A percentile compares a stretch with the other conserved stretches of the same genome.
Conservation (phyloP, 2,329 filamentous ascomycete genomes). For the Trichoderma cornu-damae region DNA sequence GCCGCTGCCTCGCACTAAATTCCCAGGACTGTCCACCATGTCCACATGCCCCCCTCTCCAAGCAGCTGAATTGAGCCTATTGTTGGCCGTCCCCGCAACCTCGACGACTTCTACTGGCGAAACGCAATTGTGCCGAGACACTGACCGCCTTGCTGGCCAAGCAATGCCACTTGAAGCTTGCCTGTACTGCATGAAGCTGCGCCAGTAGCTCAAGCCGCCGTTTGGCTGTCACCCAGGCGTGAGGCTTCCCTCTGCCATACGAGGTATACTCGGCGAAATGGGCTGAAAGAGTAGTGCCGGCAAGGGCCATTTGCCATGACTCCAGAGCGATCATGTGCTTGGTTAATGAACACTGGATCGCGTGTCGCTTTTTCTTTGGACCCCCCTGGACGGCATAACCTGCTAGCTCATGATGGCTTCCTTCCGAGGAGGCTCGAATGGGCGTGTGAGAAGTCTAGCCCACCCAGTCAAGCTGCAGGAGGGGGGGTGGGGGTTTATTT, state of each 20-base stretch:
- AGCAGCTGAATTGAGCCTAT: slow-evolving; percentile 1
- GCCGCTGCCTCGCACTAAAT: slow-evolving; percentile 7
- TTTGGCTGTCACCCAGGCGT: not conserved
- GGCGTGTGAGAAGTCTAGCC: not conserved
- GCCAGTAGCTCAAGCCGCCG: slow-evolving; percentile 1
- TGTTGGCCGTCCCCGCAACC: not conserved
- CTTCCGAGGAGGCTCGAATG: not conserved
- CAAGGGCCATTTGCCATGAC: slow-evolving; percentile 2
- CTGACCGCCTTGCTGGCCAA: slow-evolving; percentile 1
- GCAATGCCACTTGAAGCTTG: not conserved
- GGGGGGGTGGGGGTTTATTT: too few species aligned
- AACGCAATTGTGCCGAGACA: not conserved
- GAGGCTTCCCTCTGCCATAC: not conserved
- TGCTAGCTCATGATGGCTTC: slow-evolving; percentile 15
- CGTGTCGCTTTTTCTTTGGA: not conserved
- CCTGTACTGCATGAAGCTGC: not conserved
- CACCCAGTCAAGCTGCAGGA: not conserved
- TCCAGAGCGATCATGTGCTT: not conserved
- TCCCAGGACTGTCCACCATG: not conserved
- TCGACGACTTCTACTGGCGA: not conserved
- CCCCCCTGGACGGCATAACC: slow-evolving; percentile 2
- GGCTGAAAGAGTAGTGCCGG: slow-evolving; percentile 15
- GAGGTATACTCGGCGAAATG: slow-evolving; percentile 5
- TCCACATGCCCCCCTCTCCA: slow-evolving; percentile 11
- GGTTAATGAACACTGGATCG: slow-evolving; percentile 4